Evolutionary conservation across 2,329 filamentous ascomycete species (phyloP).

Genomic region (Alternaria arbusti): DNA sequence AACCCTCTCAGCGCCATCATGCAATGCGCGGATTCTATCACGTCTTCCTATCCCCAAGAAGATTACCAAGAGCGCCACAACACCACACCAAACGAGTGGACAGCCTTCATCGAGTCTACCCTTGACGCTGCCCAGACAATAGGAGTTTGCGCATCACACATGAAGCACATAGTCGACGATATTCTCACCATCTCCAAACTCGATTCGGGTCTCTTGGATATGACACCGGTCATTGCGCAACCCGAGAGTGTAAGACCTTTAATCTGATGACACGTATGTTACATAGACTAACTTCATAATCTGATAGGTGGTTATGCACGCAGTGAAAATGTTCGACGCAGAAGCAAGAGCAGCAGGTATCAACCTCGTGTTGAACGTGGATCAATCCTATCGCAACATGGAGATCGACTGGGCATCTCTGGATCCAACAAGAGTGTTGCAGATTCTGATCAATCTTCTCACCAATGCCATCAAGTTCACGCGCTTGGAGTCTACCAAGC

Average conservation of each 20-base stretch:
- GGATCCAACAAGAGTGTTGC: conserved; percentile 51
- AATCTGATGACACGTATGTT: not conserved
- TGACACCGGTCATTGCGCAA: conserved; percentile 50
- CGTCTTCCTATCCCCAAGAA: conserved; percentile 29
- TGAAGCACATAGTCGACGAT: conserved; percentile 57
- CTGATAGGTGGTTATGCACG: conserved; percentile 26
- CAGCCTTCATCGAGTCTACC: conserved; percentile 28
- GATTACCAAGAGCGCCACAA: conserved; percentile 1
- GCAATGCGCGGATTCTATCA: conserved; percentile 51
- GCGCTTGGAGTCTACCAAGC: conserved; percentile 33
- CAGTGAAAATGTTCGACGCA: conserved; percentile 48
- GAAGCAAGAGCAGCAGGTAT: conserved; percentile 43
- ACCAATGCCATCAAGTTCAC: conserved; percentile 56
- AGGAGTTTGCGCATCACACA: conserved; percentile 52
- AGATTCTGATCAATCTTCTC: conserved; percentile 47
- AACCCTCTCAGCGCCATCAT: conserved; percentile 54
- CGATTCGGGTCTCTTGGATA: conserved; percentile 51
- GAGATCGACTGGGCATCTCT: conserved; percentile 49
- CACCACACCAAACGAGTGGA: conserved; percentile 15
- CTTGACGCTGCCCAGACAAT: conserved; percentile 52
- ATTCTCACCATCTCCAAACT: conserved; percentile 55
- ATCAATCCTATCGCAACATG: conserved; percentile 47
- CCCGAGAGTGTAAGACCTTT: conserved; percentile 24
- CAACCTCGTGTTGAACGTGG: conserved; percentile 34
- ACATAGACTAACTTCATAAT: not conserved